A percentile compares a stretch with the other conserved stretches of the same genome.
Evolutionary conservation across 2,329 filamentous ascomycete genomes (phyloP).

Genomic region (Ophiostoma piceae): DNA sequence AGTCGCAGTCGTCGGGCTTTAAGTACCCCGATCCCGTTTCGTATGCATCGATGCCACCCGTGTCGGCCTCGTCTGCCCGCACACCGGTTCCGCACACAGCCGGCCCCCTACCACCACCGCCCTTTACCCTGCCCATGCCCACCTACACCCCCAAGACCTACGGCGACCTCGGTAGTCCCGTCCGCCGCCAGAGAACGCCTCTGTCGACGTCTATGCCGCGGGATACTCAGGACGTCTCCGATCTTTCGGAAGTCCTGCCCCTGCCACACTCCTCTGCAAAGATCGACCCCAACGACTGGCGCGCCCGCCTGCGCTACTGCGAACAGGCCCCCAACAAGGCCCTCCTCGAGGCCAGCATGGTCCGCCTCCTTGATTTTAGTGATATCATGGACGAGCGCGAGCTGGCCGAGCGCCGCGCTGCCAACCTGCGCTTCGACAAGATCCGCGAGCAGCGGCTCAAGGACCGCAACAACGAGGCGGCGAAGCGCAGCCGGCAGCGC

Average conservation of each 20-base stretch:
- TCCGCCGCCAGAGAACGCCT: not conserved
- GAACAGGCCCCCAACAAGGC: conserved; percentile 25
- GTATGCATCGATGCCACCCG: conserved; percentile 6
- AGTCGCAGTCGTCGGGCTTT: not conserved
- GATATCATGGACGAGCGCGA: conserved; percentile 22
- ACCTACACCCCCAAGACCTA: not conserved
- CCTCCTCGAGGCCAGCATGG: conserved; percentile 24
- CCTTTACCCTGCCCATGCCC: conserved; percentile 7
- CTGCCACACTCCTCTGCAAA: not conserved
- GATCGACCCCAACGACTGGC: conserved; percentile 25
- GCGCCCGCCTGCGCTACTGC: conserved; percentile 27
- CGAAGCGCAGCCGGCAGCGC: conserved; percentile 29
- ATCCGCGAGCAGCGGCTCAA: conserved; percentile 28
- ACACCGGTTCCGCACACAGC: not conserved
- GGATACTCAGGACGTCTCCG: not conserved
- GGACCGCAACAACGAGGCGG: conserved; percentile 29
- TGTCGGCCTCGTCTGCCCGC: not conserved
- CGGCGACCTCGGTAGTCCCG: not conserved
- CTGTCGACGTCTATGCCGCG: not conserved
- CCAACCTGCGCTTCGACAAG: conserved; percentile 28
- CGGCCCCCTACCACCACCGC: not conserved
- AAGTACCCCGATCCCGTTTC: not conserved
- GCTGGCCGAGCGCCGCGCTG: conserved; percentile 23
- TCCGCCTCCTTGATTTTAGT: conserved; percentile 27
- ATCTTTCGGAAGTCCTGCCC: not conserved